phyloP scores from a whole-genome alignment of 352 stramenopile species.

The Ophiocytium majus region DNA sequence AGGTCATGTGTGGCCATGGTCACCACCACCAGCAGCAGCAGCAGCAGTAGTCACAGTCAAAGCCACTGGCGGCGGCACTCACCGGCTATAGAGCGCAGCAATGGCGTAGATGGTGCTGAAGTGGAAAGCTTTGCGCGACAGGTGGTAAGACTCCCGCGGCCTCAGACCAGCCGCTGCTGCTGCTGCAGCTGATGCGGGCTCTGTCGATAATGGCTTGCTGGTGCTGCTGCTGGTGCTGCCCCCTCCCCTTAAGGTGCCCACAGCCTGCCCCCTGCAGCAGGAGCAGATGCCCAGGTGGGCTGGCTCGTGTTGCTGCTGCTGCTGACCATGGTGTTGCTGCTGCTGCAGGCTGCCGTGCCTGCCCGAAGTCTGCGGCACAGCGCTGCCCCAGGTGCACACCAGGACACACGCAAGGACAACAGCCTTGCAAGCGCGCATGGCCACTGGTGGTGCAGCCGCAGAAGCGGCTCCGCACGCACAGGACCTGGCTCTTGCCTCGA shows the following conservation, averaged over 20 bases:
- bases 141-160: conserved; percentile 40
- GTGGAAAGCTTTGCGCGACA: conserved; percentile 45
- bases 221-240: background rate
- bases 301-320: background rate
- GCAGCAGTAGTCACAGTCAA: background rate
- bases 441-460: no score
- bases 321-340: background rate
- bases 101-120: conserved; percentile 42
- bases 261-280: no score
- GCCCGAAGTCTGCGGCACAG: no score
- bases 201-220: background rate
- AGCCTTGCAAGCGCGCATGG: no score
- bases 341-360: no score
- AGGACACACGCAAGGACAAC: no score
- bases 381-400: no score
- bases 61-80: conserved; percentile 9
- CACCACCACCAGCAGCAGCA: background rate
- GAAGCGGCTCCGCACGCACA: no score
- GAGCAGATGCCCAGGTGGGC: no score
- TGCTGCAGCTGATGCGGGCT: background rate
- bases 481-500: no score
- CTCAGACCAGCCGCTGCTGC: conserved; percentile 14
- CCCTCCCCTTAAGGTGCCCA: no score
- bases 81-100: conserved; percentile 31
- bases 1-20: no score